These are phyloP conservation scores for Maudiozyma saulgeensis DNA, from an alignment of 805 yeast species.

Conservation along the genomic window DNA sequence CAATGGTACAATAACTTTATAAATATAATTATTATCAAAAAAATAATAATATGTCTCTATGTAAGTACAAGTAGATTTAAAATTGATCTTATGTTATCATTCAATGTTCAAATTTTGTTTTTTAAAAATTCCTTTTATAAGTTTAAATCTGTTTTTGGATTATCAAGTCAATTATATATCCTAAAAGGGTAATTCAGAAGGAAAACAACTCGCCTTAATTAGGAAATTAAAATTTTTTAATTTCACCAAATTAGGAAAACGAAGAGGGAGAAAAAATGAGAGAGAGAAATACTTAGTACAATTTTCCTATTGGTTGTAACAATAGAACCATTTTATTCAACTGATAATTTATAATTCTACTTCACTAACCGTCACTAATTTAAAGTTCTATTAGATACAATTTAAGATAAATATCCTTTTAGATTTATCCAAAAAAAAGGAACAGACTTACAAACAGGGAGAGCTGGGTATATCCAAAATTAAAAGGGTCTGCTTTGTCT, in stretches of 20 bases:
- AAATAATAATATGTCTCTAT: neutral
- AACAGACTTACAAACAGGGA: too few species aligned
- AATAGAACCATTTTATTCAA: too few species aligned
- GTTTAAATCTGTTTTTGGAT: neutral
- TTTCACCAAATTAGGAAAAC: neutral
- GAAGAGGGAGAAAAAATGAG: neutral
- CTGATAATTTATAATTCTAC: too few species aligned
- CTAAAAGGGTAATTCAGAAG: neutral
- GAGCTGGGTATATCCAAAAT: too few species aligned
- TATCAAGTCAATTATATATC: neutral
- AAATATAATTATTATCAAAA: neutral
- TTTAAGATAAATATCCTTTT: too few species aligned
- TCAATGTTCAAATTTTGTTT: neutral
- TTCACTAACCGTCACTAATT: too few species aligned
- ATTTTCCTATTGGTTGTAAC: too few species aligned
- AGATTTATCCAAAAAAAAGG: too few species aligned
- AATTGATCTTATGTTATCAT: too few species aligned
- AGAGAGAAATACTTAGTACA: neutral
- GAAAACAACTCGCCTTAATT: neutral
- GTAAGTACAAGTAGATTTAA: neutral
- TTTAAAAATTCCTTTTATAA: neutral
- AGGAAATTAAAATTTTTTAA: neutral
- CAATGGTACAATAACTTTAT: constrained; percentile 24
- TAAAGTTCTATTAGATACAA: too few species aligned
- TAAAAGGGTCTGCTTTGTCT: too few species aligned